phyloP scores from a whole-genome alignment of 2,329 filamentous ascomycete species.

The Alternaria infectoria region DNA sequence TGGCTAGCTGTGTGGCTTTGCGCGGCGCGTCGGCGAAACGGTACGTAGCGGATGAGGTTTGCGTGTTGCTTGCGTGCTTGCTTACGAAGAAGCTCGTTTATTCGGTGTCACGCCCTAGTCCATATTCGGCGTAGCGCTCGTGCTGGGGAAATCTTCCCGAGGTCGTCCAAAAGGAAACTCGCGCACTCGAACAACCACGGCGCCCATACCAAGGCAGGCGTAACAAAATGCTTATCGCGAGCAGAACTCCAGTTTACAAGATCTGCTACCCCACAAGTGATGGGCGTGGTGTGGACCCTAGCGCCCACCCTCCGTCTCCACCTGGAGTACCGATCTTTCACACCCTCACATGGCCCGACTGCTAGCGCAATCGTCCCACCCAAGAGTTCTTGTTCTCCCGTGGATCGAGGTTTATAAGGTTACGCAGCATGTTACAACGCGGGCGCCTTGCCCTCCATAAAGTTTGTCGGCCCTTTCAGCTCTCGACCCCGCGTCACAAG shows the following conservation, averaged over 20 bases:
- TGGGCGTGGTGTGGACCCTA: neutral
- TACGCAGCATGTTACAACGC: slow-evolving; percentile 3
- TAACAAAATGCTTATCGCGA: neutral
- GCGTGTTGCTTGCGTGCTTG: neutral
- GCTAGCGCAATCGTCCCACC: neutral
- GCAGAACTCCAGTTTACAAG: neutral
- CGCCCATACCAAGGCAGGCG: neutral
- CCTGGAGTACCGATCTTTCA: neutral
- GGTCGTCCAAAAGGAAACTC: neutral
- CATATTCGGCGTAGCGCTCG: neutral
- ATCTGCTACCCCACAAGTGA: neutral
- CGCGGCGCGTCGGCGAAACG: neutral
- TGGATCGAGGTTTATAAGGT: neutral
- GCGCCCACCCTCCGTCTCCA: neutral
- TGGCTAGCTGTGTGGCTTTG: neutral
- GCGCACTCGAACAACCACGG: neutral
- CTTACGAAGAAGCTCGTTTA: neutral
- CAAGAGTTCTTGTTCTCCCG: neutral
- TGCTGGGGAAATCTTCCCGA: neutral
- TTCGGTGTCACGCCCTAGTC: neutral
- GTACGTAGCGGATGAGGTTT: neutral
- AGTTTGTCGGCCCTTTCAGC: slow-evolving; percentile 9
- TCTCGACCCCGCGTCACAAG: slow-evolving; percentile 29
- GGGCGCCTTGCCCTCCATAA: neutral
- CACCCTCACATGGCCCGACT: neutral